These are phyloP conservation scores for Adansonia gregorii DNA, from an alignment of 441 rosid species.

Conservation along the genomic window DNA sequence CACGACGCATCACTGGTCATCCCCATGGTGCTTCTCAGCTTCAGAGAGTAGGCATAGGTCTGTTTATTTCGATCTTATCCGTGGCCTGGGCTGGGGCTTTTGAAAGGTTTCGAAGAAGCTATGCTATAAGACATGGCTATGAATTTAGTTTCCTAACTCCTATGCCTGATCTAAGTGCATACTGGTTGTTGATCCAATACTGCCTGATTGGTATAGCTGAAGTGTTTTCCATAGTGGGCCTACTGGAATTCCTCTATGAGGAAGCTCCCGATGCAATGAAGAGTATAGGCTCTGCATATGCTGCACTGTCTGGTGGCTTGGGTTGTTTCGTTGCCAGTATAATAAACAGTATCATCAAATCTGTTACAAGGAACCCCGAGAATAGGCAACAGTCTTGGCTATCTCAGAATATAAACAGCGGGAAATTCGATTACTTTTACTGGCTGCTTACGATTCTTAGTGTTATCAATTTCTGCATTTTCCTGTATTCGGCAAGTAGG, in stretches of 20 bases:
- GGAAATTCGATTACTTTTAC: constrained; percentile 69
- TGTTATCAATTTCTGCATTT: constrained; percentile 63
- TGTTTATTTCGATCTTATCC: constrained; percentile 69
- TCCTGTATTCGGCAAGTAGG: constrained; percentile 61
- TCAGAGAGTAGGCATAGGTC: constrained; percentile 88
- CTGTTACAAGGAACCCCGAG: constrained; percentile 53
- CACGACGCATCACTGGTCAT: constrained; percentile 73
- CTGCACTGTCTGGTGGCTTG: constrained; percentile 86
- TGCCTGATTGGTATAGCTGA: constrained; percentile 91
- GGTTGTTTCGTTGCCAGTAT: constrained; percentile 82
- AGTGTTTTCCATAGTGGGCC: constrained; percentile 82
- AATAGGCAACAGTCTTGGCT: constrained; percentile 63
- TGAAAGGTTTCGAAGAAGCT: constrained; percentile 77
- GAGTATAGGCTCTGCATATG: constrained; percentile 92
- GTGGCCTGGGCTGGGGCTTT: constrained; percentile 78
- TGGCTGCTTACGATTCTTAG: constrained; percentile 74
- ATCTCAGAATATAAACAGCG: constrained; percentile 78
- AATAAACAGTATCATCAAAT: constrained; percentile 72
- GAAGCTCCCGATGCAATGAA: constrained; percentile 99
- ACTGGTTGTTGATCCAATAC: constrained; percentile 87
- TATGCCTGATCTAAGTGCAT: constrained; percentile 77
- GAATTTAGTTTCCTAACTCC: constrained; percentile 57
- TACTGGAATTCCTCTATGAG: constrained; percentile 82
- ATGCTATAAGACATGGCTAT: constrained; percentile 66
- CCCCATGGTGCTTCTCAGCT: constrained; percentile 97